Conservation (phyloP, 2,329 filamentous ascomycete genomes). For the Cercospora janseana region DNA sequence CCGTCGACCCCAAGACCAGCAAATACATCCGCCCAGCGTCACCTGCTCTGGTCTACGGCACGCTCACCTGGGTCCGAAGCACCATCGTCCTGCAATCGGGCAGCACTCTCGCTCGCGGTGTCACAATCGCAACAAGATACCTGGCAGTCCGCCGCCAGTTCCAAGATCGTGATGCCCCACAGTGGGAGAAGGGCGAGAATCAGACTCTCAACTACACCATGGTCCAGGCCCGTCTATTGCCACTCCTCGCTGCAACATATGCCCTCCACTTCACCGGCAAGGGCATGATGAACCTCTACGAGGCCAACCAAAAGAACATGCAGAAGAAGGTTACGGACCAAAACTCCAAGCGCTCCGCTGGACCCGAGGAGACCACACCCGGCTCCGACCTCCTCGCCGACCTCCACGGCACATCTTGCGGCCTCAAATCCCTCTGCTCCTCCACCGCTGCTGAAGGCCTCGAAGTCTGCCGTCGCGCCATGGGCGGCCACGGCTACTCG, state of each 20-base stretch:
- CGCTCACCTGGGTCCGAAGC: slow-evolving; percentile 71
- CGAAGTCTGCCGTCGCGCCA: slow-evolving; percentile 71
- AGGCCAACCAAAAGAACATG: slow-evolving; percentile 70
- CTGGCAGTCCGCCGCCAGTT: slow-evolving; percentile 73
- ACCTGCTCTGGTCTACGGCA: slow-evolving; percentile 69
- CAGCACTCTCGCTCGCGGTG: slow-evolving; percentile 68
- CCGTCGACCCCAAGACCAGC: slow-evolving; percentile 65
- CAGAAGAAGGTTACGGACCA: slow-evolving; percentile 42
- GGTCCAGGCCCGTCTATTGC: slow-evolving; percentile 71
- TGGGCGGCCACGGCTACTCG: slow-evolving; percentile 74
- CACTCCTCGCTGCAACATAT: slow-evolving; percentile 70
- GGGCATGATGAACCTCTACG: slow-evolving; percentile 71
- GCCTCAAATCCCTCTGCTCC: slow-evolving; percentile 70
- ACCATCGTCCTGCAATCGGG: slow-evolving; percentile 73
- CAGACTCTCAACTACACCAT: slow-evolving; percentile 79
- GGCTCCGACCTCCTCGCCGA: slow-evolving; percentile 69
- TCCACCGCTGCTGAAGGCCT: slow-evolving; percentile 71
- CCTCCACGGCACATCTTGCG: slow-evolving; percentile 73
- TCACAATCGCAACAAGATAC: slow-evolving; percentile 75
- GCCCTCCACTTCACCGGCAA: slow-evolving; percentile 78
- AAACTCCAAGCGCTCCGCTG: slow-evolving; percentile 55
- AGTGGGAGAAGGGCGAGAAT: slow-evolving; percentile 61
- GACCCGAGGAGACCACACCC: slow-evolving; percentile 65
- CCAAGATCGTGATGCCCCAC: slow-evolving; percentile 67
- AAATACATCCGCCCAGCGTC: slow-evolving; percentile 67